These are phyloP conservation scores for Fomitopsis pinicola DNA, from an alignment of 1,284 basidiomycete genomes.

Conservation along the genomic window DNA sequence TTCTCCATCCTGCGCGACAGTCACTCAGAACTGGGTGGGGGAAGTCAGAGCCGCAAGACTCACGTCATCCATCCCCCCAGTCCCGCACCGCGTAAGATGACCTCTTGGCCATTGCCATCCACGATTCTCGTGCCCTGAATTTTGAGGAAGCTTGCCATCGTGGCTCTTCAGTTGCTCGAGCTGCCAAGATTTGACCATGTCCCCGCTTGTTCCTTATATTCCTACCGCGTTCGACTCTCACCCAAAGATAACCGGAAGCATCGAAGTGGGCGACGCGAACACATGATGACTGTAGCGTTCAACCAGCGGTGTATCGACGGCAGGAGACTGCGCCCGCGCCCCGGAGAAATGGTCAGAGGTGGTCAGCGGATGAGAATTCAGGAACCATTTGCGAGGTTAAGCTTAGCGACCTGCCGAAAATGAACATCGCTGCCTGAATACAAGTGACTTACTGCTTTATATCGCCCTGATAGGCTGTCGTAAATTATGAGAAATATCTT, in stretches of 20 bases:
- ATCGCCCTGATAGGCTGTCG: no score
- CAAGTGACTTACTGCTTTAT: not conserved
- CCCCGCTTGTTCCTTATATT: not conserved
- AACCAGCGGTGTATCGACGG: not conserved
- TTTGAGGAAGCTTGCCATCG: constrained; percentile 38
- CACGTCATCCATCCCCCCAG: constrained; percentile 72
- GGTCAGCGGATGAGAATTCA: constrained; percentile 1
- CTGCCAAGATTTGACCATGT: not conserved
- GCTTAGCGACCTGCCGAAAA: not conserved
- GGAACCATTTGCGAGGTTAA: no score
- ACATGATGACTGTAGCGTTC: not conserved
- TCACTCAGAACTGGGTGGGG: not conserved
- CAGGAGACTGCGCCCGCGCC: not conserved
- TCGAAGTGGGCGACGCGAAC: not conserved
- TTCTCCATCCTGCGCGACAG: constrained; percentile 50
- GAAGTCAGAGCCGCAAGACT: constrained; percentile 19
- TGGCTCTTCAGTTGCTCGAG: not conserved
- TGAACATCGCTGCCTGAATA: not conserved
- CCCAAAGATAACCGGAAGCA: not conserved
- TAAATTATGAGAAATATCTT: not conserved
- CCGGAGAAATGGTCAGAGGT: constrained; percentile 1
- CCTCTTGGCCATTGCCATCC: constrained; percentile 48
- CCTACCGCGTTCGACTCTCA: not conserved
- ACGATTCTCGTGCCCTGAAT: constrained; percentile 56
- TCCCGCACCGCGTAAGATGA: constrained; percentile 63